phyloP scores from a whole-genome alignment of 345 rosid species.

The Hibiscus mutabilis region DNA sequence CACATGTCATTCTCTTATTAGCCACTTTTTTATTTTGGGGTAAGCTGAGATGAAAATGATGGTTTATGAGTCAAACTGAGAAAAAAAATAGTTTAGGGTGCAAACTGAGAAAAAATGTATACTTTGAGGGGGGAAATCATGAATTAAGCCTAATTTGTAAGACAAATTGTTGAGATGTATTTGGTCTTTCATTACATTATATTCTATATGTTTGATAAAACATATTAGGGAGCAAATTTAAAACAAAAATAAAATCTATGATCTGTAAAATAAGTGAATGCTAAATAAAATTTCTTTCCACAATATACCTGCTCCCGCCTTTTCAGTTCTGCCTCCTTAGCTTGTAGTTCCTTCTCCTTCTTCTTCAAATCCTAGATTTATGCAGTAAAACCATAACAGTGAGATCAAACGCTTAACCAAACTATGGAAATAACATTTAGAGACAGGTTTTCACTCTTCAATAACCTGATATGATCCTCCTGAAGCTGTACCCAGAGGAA shows the following conservation, averaged over 20 bases:
- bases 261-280: slow-evolving; percentile 5
- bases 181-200: background rate
- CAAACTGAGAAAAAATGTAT: no score
- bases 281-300: background rate
- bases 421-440: slow-evolving; percentile 8
- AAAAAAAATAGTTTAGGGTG: no score
- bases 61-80: no score
- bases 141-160: background rate
- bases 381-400: slow-evolving; percentile 14
- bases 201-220: background rate
- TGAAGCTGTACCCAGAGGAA: slow-evolving; percentile 67
- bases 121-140: background rate
- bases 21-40: no score
- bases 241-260: background rate
- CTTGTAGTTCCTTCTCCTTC: slow-evolving; percentile 92
- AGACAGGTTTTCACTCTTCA: slow-evolving; percentile 10
- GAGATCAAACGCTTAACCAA: slow-evolving; percentile 4
- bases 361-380: slow-evolving; percentile 63
- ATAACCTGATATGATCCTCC: slow-evolving; percentile 35
- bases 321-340: slow-evolving; percentile 90
- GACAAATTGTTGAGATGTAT: background rate
- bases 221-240: no score
- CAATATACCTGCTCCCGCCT: slow-evolving; percentile 78
- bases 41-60: no score
- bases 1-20: no score